Percentiles rank a stretch among this genome's conserved stretches.
Conservation (phyloP, 2,329 filamentous ascomycete genomes). For the Fusarium camptoceras region DNA sequence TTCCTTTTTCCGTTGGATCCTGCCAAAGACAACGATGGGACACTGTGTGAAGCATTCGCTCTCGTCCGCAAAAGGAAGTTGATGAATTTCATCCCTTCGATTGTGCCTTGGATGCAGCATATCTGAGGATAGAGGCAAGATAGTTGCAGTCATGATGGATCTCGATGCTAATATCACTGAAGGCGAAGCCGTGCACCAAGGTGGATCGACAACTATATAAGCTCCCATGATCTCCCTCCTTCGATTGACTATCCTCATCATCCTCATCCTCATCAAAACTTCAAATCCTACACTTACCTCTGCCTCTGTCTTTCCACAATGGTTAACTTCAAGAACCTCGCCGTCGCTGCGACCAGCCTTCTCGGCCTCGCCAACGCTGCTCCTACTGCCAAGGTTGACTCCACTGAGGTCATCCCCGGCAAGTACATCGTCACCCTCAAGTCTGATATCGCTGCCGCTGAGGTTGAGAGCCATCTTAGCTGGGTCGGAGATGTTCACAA, state of each 20-base stretch:
- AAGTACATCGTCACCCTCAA: slow-evolving; percentile 74
- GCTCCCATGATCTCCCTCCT: slow-evolving; percentile 7
- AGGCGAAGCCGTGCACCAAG: background rate
- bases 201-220: slow-evolving; percentile 38
- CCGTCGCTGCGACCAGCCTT: slow-evolving; percentile 43
- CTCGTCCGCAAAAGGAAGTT: slow-evolving; percentile 42
- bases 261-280: slow-evolving; percentile 21
- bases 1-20: slow-evolving; percentile 42
- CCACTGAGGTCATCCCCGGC: slow-evolving; percentile 49
- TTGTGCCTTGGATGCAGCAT: slow-evolving; percentile 14
- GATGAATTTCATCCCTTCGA: slow-evolving; percentile 26
- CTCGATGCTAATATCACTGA: slow-evolving; percentile 7
- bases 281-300: slow-evolving; percentile 15
- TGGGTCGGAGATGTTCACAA: slow-evolving; percentile 65
- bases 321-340: slow-evolving; percentile 48
- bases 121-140: slow-evolving; percentile 10
- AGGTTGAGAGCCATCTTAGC: slow-evolving; percentile 60
- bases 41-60: slow-evolving; percentile 18
- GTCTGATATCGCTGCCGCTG: slow-evolving; percentile 57
- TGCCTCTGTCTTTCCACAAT: slow-evolving; percentile 35
- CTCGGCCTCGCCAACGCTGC: slow-evolving; percentile 39
- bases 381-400: slow-evolving; percentile 37
- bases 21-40: slow-evolving; percentile 15
- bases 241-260: slow-evolving; percentile 7
- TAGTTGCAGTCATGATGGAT: slow-evolving; percentile 5